A percentile compares a stretch with the other conserved stretches of the same genome.
Conservation (phyloP, 164 flowering plant genomes). For the Vitis cinerea region DNA sequence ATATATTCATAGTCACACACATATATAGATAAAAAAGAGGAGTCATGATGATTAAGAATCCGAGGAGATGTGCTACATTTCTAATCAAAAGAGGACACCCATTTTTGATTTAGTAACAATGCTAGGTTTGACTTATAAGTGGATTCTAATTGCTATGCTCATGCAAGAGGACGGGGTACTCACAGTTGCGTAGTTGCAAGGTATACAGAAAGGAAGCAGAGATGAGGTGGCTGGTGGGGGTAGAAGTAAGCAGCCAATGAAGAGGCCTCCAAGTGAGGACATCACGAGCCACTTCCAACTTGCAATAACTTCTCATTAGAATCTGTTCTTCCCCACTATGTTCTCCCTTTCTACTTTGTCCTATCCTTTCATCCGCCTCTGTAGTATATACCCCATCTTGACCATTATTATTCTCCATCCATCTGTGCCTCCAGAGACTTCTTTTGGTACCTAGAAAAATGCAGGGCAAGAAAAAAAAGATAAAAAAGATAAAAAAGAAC, state of each 20-base stretch:
- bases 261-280: no score
- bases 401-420: constrained; percentile 3
- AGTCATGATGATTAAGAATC: no score
- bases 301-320: constrained; percentile 3
- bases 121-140: no score
- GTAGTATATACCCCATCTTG: neutral
- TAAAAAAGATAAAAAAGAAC: neutral
- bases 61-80: neutral
- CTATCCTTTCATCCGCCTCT: neutral
- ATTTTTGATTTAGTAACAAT: neutral
- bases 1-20: no score
- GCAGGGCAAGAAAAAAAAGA: neutral
- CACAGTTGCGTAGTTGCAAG: no score
- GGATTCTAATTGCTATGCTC: neutral
- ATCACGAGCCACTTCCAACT: neutral
- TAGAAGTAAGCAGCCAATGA: no score
- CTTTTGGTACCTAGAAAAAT: no score
- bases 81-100: neutral
- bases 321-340: constrained; percentile 6
- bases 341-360: neutral
- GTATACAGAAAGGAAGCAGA: no score
- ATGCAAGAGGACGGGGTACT: neutral
- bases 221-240: no score
- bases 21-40: no score
- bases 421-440: neutral